Evolutionary conservation across 495 filamentous ascomycete species (phyloP), one percentile per base, ranked within the genome.

Genomic region (Neurospora hispaniola): DNA sequence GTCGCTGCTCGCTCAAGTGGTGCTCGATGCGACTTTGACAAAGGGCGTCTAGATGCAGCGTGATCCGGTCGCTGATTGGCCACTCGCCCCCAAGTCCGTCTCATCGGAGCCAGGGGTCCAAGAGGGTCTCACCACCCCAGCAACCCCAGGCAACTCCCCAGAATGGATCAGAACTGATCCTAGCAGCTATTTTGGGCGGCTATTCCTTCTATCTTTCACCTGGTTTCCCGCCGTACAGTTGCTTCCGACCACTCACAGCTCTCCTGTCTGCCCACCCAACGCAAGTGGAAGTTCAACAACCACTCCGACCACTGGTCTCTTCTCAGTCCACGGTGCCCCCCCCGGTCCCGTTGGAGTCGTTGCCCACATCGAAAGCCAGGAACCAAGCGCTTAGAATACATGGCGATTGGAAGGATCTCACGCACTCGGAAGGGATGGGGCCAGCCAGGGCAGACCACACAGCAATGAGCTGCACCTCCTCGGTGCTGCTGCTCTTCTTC

Each of bases 31-130:
- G 27, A 66, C 54, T 66, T 66, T 35, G 27, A 38, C 54, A 66
- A 66, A 66, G 66, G 75, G 78, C 78, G 78, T 80, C 72, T 78
- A 80, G n/a, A 78, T 77, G 77, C 76, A 78, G 70, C 54, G 78
- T 80, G 78, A 80, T 75, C 11, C 73, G 7, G 23, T 3, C 40
- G 2, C 38, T 80, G 76, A 79, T 80, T 80, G 77, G 78, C 38
- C 38, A 14, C 12, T 1, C 2, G 10, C 7, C 12, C 48, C 20
- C 72, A 71, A 69, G 73, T 75, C 72, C 66, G 23, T 62, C 42
- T 46, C 20, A 70, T 70, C 69, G 38, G 38, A 70, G 54, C 54
- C 54, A 66, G 54, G 54, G 54, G 54, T 18, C 54, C 54, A 66
- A 66, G 27, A 66, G 54, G 54, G 27, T 66, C 54, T 66, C 27